Conservation (phyloP, 192 early-diverging fungal genomes). For the Coemansia sp. region DNA sequence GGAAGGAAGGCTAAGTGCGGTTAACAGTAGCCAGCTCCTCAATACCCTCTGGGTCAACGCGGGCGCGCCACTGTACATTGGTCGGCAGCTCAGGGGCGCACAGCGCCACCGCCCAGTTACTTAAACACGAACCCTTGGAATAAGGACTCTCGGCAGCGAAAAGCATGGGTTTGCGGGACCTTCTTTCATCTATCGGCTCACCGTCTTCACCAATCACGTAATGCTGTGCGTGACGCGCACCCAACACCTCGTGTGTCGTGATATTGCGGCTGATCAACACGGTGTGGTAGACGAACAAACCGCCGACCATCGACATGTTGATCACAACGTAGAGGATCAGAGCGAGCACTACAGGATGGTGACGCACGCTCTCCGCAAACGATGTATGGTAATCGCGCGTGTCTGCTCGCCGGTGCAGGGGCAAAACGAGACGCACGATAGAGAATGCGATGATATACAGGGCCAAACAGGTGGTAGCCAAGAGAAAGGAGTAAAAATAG, state of each 20-base stretch:
- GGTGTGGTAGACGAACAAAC: slow-evolving; percentile 75
- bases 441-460: slow-evolving; percentile 60
- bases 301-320: slow-evolving; percentile 59
- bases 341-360: slow-evolving; percentile 54
- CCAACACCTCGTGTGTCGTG: slow-evolving; percentile 89
- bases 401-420: slow-evolving; percentile 20
- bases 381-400: slow-evolving; percentile 21
- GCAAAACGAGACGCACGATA: slow-evolving; percentile 58
- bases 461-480: slow-evolving; percentile 59
- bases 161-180: slow-evolving; percentile 11
- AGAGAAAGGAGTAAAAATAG: slow-evolving; percentile 78
- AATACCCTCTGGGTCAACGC: slow-evolving; percentile 50
- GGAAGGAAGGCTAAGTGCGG: slow-evolving; percentile 1
- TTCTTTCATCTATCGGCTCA: not conserved
- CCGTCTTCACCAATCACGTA: slow-evolving; percentile 3
- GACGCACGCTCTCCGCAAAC: slow-evolving; percentile 43
- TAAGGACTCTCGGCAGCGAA: slow-evolving; percentile 28
- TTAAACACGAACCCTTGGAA: slow-evolving; percentile 35
- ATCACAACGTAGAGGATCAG: slow-evolving; percentile 65
- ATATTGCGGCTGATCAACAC: slow-evolving; percentile 67
- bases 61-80: slow-evolving; percentile 38
- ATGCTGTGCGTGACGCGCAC: slow-evolving; percentile 18
- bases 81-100: slow-evolving; percentile 36
- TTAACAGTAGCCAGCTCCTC: slow-evolving; percentile 36
- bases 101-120: slow-evolving; percentile 42